Conservation (phyloP, 2,329 filamentous ascomycete species). For the Aspergillus sp. region DNA sequence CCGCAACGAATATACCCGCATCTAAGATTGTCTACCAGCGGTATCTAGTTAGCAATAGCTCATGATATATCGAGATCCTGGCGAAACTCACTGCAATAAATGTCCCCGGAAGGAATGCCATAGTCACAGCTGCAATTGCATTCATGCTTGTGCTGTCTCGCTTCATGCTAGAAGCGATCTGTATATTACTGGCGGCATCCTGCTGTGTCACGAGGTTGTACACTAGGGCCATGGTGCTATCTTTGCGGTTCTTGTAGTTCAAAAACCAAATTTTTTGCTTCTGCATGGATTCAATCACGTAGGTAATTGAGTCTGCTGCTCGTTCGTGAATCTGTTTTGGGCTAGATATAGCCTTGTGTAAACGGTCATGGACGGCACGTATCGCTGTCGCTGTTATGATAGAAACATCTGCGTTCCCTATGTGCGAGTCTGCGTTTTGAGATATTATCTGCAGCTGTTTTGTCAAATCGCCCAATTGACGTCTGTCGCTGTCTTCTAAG, state of each 20-base stretch:
- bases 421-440: slow-evolving; percentile 27
- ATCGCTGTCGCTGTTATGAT: slow-evolving; percentile 25
- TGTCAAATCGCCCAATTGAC: slow-evolving; percentile 23
- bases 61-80: not conserved
- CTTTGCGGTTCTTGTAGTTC: slow-evolving; percentile 28
- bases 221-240: slow-evolving; percentile 24
- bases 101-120: slow-evolving; percentile 30
- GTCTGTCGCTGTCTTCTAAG: slow-evolving; percentile 20
- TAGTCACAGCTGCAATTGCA: slow-evolving; percentile 31
- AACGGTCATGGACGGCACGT: slow-evolving; percentile 17
- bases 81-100: slow-evolving; percentile 15
- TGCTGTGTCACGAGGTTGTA: slow-evolving; percentile 31
- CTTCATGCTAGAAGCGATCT: slow-evolving; percentile 29
- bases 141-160: slow-evolving; percentile 32
- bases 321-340: slow-evolving; percentile 8
- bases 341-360: slow-evolving; percentile 5
- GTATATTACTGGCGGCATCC: slow-evolving; percentile 30
- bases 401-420: slow-evolving; percentile 29
- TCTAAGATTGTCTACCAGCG: slow-evolving; percentile 11
- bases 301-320: slow-evolving; percentile 23
- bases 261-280: slow-evolving; percentile 29
- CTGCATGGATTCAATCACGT: slow-evolving; percentile 27
- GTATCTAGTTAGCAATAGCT: not conserved
- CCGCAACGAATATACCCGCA: slow-evolving; percentile 9
- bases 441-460: slow-evolving; percentile 31